Evolutionary conservation across 2,329 filamentous ascomycete genomes (phyloP), one percentile per base, ranked within the genome.

Genomic region (Keithomyces neogunnii): DNA sequence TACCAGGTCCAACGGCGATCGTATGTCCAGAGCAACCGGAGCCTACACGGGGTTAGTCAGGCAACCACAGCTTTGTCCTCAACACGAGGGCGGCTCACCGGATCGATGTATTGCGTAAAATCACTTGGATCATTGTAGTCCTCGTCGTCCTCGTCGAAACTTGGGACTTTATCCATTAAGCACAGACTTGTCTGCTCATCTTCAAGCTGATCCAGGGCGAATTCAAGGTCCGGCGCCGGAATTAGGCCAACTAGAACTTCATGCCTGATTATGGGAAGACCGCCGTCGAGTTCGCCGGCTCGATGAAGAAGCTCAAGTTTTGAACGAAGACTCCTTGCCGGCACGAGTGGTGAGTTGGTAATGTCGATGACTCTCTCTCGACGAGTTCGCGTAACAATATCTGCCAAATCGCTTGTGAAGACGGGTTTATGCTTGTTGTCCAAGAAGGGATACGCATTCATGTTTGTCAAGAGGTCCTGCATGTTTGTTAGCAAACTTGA

Each of bases 401-500:
- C 92, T 11, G 84, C 87, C 1, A 99, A 77, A 50, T 95, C 87
- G 1, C 87, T 85, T 1, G 91, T 95, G 66, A 96, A 96, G 19
- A 95, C 77, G 1, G 92, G 91, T 59, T 95, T 90, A 55, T 91
- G 82, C 67, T 96, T 97, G 70, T 95, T 95, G 69, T 96, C 90
- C n/a, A 99, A 79, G 72, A 95, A 96, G 0, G 93, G 93, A 58
- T 97, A 99, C 3, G 89, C 87, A 68, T 99, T 97, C 86, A 99
- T 92, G 64, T 93, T 90, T 0, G 91, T 97, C 19, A 97, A 75
- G 9, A 97, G 80, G 64, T 97, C 93, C 82, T 88, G 60, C 5
- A 33, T 3, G 29, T 7, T 4, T 3, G 54, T 62, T 30, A 63
- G 63, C 48, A 13, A 47, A 29, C 8, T 44, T 5, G 38, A 42